Conservation (phyloP, 1,139 yeast species). For the Lodderomyces metapsilosis region DNA sequence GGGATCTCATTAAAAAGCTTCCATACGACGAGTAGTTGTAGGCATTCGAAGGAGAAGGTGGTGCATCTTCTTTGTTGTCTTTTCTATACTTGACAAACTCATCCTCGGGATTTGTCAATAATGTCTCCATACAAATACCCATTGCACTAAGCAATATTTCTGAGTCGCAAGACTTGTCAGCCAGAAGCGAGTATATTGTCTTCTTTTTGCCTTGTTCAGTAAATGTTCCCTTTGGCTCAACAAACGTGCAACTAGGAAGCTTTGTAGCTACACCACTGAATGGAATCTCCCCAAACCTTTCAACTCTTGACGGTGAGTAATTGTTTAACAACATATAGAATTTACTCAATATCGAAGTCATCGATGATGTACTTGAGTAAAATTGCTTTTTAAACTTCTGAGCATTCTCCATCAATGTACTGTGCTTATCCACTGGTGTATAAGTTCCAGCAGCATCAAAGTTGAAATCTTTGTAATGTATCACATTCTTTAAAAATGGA, state of each 20-base stretch:
- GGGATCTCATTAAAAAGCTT: constrained; percentile 80
- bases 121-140: constrained; percentile 76
- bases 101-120: constrained; percentile 58
- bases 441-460: constrained; percentile 57
- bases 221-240: constrained; percentile 30
- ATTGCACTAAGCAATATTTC: constrained; percentile 73
- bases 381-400: constrained; percentile 40
- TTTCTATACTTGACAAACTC: constrained; percentile 36
- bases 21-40: constrained; percentile 77
- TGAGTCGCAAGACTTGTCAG: constrained; percentile 66
- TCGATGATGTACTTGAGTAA: constrained; percentile 83
- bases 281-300: constrained; percentile 33
- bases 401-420: constrained; percentile 50
- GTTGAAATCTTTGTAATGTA: constrained; percentile 68
- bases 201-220: constrained; percentile 23
- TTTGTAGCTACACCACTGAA: constrained; percentile 32
- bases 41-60: constrained; percentile 18
- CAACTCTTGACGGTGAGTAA: constrained; percentile 21
- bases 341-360: constrained; percentile 75
- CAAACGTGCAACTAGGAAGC: constrained; percentile 41
- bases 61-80: constrained; percentile 16
- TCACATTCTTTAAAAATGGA: constrained; percentile 58
- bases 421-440: constrained; percentile 69
- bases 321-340: constrained; percentile 72
- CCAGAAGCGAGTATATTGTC: constrained; percentile 59